These are phyloP conservation scores for Fusarium gaditjirri DNA, from an alignment of 2,329 filamentous ascomycete species.

Conservation along the genomic window DNA sequence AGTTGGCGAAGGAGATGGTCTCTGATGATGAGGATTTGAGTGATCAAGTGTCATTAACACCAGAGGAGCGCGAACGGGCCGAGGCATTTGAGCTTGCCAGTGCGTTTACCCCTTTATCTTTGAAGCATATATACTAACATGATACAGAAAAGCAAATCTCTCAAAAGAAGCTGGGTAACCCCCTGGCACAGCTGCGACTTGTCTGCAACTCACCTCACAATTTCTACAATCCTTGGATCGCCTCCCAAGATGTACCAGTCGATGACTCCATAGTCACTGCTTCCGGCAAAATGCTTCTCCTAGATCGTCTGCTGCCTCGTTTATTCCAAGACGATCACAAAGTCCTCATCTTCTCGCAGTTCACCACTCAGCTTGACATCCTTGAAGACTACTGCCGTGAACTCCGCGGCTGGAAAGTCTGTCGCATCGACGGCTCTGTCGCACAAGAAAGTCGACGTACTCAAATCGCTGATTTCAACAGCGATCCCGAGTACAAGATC, in stretches of 20 bases:
- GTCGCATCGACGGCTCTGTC: slow-evolving; percentile 91
- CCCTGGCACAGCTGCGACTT: slow-evolving; percentile 88
- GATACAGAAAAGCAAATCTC: slow-evolving; percentile 80
- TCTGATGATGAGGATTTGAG: slow-evolving; percentile 52
- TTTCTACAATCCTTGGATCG: slow-evolving; percentile 91
- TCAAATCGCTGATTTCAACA: slow-evolving; percentile 80
- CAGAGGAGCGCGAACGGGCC: slow-evolving; percentile 72
- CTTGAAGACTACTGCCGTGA: slow-evolving; percentile 83
- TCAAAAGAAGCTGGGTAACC: slow-evolving; percentile 92
- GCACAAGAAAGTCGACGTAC: slow-evolving; percentile 75
- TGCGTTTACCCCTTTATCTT: slow-evolving; percentile 53
- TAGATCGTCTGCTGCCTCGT: slow-evolving; percentile 84
- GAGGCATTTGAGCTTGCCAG: slow-evolving; percentile 81
- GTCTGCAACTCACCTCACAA: slow-evolving; percentile 96
- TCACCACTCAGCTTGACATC: slow-evolving; percentile 93
- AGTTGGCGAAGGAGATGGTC: slow-evolving; percentile 72
- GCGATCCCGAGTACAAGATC: slow-evolving; percentile 71
- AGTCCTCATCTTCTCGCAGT: slow-evolving; percentile 95
- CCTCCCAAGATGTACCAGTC: slow-evolving; percentile 65
- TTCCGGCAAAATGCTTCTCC: slow-evolving; percentile 94
- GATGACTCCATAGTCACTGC: slow-evolving; percentile 87
- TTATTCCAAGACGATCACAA: slow-evolving; percentile 84
- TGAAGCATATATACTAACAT: slow-evolving; percentile 40
- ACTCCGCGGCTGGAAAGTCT: slow-evolving; percentile 82
- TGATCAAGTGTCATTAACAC: slow-evolving; percentile 49